A percentile compares a stretch with the other conserved stretches of the same genome.
These are phyloP conservation scores for Xerocomellus chrysenteron DNA, from an alignment of 768 basidiomycete species.

Conservation along the genomic window DNA sequence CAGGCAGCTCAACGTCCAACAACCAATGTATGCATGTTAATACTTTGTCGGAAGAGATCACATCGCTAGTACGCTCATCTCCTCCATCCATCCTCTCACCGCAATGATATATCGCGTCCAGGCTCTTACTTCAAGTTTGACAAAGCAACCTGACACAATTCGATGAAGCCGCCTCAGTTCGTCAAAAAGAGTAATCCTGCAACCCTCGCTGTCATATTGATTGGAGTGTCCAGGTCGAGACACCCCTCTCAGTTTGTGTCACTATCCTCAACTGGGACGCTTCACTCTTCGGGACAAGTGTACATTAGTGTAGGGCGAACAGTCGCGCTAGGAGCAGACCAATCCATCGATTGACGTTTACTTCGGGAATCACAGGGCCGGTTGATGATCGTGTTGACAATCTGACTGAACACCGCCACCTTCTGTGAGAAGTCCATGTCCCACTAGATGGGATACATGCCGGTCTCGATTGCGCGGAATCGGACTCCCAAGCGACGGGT, in stretches of 20 bases:
- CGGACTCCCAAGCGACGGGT: not conserved
- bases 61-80: constrained; percentile 61
- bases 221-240: constrained; percentile 61
- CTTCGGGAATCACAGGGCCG: constrained; percentile 62
- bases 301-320: constrained; percentile 64
- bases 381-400: constrained; percentile 59
- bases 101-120: constrained; percentile 29
- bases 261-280: constrained; percentile 92
- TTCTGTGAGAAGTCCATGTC: constrained; percentile 13
- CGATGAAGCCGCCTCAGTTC: constrained; percentile 95
- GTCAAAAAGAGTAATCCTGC: constrained; percentile 76
- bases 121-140: constrained; percentile 81
- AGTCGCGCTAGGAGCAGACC: constrained; percentile 72
- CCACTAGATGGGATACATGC: not conserved
- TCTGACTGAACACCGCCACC: constrained; percentile 49
- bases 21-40: constrained; percentile 74
- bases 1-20: no score
- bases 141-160: constrained; percentile 93
- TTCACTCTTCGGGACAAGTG: constrained; percentile 99
- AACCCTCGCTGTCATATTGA: not conserved
- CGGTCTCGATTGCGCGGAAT: not conserved
- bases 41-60: constrained; percentile 90
- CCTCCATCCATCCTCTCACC: not conserved
- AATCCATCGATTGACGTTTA: not conserved
- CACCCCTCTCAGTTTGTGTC: constrained; percentile 77